Evolutionary conservation across 176 grass and related monocot species (phyloP), one percentile per base, ranked within the genome.

Genomic region (Ensete ventricosum): DNA sequence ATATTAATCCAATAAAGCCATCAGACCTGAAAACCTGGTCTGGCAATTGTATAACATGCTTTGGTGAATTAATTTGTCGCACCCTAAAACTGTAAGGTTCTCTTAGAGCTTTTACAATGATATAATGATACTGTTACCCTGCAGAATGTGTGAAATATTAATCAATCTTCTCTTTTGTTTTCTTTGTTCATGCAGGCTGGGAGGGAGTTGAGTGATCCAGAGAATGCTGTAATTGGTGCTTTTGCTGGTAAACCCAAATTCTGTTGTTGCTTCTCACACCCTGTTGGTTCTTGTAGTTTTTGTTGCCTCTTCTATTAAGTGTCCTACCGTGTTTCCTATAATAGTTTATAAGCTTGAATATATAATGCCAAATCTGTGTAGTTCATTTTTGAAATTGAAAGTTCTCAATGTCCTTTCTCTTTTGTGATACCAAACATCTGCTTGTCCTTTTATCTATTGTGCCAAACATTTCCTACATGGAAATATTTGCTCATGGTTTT

Each of bases 191-290:
- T 87, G 1, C 69, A 98, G 94, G 90, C 88, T 23, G 91, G 74
- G 68, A 79, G 94, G 81, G 94, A 98, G 73, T 72, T 98, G 80
- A 93, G 85, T 81, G 94, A 93, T 85, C 87, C 88, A 71, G 94
- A 98, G 53, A 98, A 91, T 93, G 94, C 94, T 71, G 66, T 98
- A 52, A 98, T 98, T 78, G 94, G 94, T 74, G 94, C 94, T 81
- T 93, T 89, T 78, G 90, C 94, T 51, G 94, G 90, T 93, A 89
- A 11, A 62, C 54, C 9, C 1, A 49, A 78, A 75, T 62, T 24
- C 3, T 50, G 17, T 55, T 2, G 9, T 24, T 23, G 43, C 16
- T 22, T 19, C 22, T 52, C 3, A 11, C 9, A 71, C 10, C 62
- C 9, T 80, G 17, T 1, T 26, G 8, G 19, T 29, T 63, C 13